These are phyloP conservation scores for Globisporangium perplexum DNA, from an alignment of 352 stramenopile species.

Conservation along the genomic window DNA sequence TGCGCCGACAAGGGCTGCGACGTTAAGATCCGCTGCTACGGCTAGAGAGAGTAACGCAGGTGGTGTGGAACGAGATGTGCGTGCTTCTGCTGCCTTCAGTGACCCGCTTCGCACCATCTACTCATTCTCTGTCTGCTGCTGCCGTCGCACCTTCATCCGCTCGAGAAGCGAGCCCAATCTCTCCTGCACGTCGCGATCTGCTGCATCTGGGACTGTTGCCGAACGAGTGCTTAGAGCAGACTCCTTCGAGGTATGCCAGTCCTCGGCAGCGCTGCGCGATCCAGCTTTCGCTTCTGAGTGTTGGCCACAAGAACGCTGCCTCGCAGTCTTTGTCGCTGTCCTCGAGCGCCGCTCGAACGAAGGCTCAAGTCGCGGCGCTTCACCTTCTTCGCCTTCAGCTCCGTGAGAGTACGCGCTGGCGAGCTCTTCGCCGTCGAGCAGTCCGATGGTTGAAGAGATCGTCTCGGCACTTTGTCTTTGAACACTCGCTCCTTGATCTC, in stretches of 20 bases:
- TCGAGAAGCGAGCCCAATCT: constrained; percentile 31
- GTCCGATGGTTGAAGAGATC: not conserved
- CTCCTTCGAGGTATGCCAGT: not conserved
- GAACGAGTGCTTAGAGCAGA: constrained; percentile 12
- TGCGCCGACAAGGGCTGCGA: constrained; percentile 90
- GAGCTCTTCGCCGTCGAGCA: not conserved
- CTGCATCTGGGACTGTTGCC: constrained; percentile 6
- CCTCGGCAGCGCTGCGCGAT: not conserved
- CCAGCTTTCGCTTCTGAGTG: not conserved
- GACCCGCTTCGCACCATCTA: constrained; percentile 13
- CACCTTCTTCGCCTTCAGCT: not conserved
- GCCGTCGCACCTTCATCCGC: constrained; percentile 28
- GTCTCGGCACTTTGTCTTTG: not conserved
- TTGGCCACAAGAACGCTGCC: not conserved
- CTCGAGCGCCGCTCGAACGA: not conserved
- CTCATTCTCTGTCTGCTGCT: constrained; percentile 3
- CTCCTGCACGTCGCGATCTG: constrained; percentile 18
- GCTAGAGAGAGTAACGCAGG: constrained; percentile 35
- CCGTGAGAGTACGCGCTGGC: not conserved
- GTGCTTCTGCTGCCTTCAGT: not conserved
- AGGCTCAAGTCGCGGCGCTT: not conserved
- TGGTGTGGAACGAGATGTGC: not conserved
- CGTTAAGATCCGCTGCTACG: constrained; percentile 90
- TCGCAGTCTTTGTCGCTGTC: not conserved
- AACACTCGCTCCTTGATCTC: not conserved